These are phyloP conservation scores for Oidiodendron maius DNA, from an alignment of 495 filamentous ascomycete species.

Conservation along the genomic window DNA sequence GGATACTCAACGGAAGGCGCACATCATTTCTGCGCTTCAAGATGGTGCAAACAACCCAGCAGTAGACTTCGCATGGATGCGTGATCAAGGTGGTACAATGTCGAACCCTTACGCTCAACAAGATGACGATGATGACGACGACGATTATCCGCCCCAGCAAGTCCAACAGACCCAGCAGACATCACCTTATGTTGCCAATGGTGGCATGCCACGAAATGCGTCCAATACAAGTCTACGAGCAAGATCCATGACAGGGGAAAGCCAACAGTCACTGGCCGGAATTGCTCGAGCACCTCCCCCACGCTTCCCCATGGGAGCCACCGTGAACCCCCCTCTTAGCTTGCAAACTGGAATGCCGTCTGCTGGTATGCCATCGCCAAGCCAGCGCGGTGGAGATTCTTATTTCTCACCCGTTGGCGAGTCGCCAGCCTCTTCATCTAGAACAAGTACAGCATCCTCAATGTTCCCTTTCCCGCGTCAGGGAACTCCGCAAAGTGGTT, in stretches of 20 bases:
- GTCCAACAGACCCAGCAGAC: no score
- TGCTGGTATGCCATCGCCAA: constrained; percentile 31
- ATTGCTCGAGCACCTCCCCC: constrained; percentile 52
- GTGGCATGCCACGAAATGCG: constrained; percentile 63
- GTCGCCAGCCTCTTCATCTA: constrained; percentile 67
- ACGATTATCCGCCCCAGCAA: constrained; percentile 24
- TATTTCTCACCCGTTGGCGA: constrained; percentile 90
- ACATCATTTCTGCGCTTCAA: constrained; percentile 21
- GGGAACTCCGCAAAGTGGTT: constrained; percentile 52
- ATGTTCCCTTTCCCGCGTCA: constrained; percentile 77
- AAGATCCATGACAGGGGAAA: constrained; percentile 73
- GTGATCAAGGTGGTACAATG: constrained; percentile 47
- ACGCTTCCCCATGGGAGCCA: constrained; percentile 62
- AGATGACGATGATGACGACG: constrained; percentile 75
- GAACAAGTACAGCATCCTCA: constrained; percentile 58
- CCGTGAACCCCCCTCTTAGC: constrained; percentile 51
- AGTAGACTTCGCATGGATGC: constrained; percentile 75
- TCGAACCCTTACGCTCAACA: constrained; percentile 76
- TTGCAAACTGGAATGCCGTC: constrained; percentile 62
- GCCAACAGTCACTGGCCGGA: constrained; percentile 41
- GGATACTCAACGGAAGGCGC: constrained; percentile 50
- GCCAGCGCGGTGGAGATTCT: constrained; percentile 49
- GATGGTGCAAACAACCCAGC: constrained; percentile 29
- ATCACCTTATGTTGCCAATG: constrained; percentile 12
- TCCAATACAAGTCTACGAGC: constrained; percentile 77